phyloP scores from a whole-genome alignment of 176 grass and related monocot genomes.

The Triticum timopheevii region DNA sequence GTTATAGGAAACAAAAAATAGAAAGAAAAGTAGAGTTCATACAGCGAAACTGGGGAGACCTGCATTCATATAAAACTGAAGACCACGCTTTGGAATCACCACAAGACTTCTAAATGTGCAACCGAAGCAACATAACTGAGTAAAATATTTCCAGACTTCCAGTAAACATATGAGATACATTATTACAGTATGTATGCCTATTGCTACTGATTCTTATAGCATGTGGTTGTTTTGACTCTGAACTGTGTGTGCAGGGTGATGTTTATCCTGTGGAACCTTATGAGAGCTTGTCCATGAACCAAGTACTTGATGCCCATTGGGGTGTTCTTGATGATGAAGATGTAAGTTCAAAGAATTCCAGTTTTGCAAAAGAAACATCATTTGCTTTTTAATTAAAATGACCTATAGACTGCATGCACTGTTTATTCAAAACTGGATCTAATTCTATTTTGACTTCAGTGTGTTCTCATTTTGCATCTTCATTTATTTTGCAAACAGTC shows the following conservation, averaged over 20 bases:
- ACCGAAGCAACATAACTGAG: not conserved
- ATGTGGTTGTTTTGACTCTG: constrained; percentile 30
- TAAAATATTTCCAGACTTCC: not conserved
- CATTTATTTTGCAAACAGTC: constrained; percentile 11
- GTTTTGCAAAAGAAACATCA: not conserved
- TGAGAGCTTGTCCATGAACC: constrained; percentile 48
- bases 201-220: constrained; percentile 25
- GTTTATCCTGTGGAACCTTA: constrained; percentile 88
- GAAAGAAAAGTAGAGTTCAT: not conserved
- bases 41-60: not conserved
- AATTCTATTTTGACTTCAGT: not conserved
- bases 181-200: not conserved
- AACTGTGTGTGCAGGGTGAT: constrained; percentile 68
- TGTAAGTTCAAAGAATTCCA: constrained; percentile 58
- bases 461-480: constrained; percentile 15
- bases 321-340: constrained; percentile 91
- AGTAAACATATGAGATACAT: not conserved
- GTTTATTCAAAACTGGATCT: constrained; percentile 7
- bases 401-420: not conserved
- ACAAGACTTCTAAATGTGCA: not conserved
- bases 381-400: not conserved
- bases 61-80: not conserved
- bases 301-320: constrained; percentile 97
- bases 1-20: not conserved
- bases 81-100: not conserved